phyloP scores from a whole-genome alignment of 805 yeast genomes.

The Helenozyma rhizophorensis region DNA sequence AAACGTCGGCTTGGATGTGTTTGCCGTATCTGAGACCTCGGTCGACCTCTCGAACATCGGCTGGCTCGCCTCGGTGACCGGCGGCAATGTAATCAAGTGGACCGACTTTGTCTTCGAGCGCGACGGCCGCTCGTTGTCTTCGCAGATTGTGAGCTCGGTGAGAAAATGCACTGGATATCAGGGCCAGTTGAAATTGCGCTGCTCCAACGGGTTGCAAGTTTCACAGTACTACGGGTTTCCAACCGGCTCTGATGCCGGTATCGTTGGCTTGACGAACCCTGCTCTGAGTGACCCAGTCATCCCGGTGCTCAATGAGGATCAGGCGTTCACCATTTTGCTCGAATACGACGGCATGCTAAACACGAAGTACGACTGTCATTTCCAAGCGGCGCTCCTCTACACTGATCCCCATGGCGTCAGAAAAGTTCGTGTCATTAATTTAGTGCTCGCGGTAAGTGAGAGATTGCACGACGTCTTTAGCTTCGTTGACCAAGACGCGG shows the following conservation, averaged over 20 bases:
- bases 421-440: slow-evolving; percentile 82
- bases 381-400: slow-evolving; percentile 86
- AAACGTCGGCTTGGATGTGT: slow-evolving; percentile 74
- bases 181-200: slow-evolving; percentile 77
- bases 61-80: slow-evolving; percentile 59
- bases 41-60: slow-evolving; percentile 77
- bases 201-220: slow-evolving; percentile 84
- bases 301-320: slow-evolving; percentile 61
- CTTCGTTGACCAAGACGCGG: slow-evolving; percentile 64
- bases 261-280: slow-evolving; percentile 15
- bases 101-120: slow-evolving; percentile 60
- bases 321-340: slow-evolving; percentile 66
- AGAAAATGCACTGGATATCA: slow-evolving; percentile 62
- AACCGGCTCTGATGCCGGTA: slow-evolving; percentile 19
- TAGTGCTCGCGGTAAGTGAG: slow-evolving; percentile 76
- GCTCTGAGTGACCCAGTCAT: slow-evolving; percentile 57
- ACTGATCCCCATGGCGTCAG: slow-evolving; percentile 74
- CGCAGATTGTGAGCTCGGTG: slow-evolving; percentile 54
- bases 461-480: slow-evolving; percentile 69
- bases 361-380: slow-evolving; percentile 72
- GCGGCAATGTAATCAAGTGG: slow-evolving; percentile 67
- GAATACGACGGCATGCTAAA: slow-evolving; percentile 72
- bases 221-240: slow-evolving; percentile 63
- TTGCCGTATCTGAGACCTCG: slow-evolving; percentile 58
- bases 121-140: slow-evolving; percentile 64